Base-by-base conservation (phyloP, 768 basidiomycete genomes). In the Leccinum rimulosum region DNA sequence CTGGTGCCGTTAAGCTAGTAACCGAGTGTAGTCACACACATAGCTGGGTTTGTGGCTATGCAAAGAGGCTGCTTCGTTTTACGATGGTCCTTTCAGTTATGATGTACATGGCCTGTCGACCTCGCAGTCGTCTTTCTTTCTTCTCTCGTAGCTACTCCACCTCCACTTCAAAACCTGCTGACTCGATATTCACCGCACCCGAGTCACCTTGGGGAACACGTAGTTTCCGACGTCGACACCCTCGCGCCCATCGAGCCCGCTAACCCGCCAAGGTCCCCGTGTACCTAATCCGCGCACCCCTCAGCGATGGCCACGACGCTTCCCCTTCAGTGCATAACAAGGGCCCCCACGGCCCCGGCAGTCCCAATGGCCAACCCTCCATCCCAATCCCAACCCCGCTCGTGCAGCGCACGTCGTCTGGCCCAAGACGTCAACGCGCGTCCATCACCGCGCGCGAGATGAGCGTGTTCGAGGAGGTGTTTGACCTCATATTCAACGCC, bases 381-480 rank as follows among this genome's bases (percentile, higher is more conserved):
- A 36, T 36, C 36, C 36, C 22, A 22, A 22, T 22, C 22, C 22
- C 14, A 4, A 2, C 27, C 2, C 25, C 19, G 33, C 38, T 65
- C 35, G 2, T 66, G 1, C 63, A 56, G 33, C 65, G 64, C n/a
- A n/a, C 40, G 40, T 53, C 59, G 12, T 63, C 66, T 3, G 49
- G 25, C 3, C 35, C 61, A 36, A 56, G 38, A 45, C 61, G 66
- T 7, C 78, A 79, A 40, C 79, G 79, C 28, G 85, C 87, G 61
- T 75, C 83, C 19, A 84, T 91, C 80, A 89, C 88, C 0, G 84
- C 84, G 0, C 80, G 81, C 49, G 91, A 92, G 74, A 78, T 80
- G 58, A 79, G 68, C 58, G 83, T 82, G 4, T 87, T 92, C 63
- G 82, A 88, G 65, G 84, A 86, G 31, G 87, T 91, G 82, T 89